Base-by-base conservation (phyloP, 768 basidiomycete species). In the Amanita thiersii region DNA sequence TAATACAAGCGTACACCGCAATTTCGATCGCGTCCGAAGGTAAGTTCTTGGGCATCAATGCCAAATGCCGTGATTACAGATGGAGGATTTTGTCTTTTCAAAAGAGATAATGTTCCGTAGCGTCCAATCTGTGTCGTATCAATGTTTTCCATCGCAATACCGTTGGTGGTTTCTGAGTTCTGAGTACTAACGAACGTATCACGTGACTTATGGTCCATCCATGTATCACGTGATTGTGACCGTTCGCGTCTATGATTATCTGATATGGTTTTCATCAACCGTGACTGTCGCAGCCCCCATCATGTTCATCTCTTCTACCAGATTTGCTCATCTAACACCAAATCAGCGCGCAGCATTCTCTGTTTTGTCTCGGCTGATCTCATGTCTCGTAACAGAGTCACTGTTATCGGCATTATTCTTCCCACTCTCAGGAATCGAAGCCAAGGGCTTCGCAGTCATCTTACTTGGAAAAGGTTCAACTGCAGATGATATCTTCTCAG, bases 1-100 rank as follows among this genome's bases (percentile, higher is more conserved):
- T 86, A 86, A 56, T 85, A 86, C 26, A 87, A 61, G 30, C 85
- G 64, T 14, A 87, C 75, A 46, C 76, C 70, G 54, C 84, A 86
- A 0, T 58, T 56, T 0, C 69, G 68, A 52, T 80, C 77, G 45
- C 80, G 69, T 34, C 85, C 84, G 58, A 87, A 77, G 0, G 83
- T 81, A 38, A 85, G 63, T 39, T 73, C 65, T 15, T 76, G 69
- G 3, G 75, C 68, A 60, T 87, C 84, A 50, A 87, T 77, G 3
- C 84, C 84, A 47, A 81, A 87, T 1, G 80, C 68, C 1, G 84
- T 79, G 18, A 85, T 61, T 6, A 73, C 61, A 0, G 60, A 57
- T 39, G 66, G 58, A 1, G 64, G 57, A 15, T 72, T 68, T 34
- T 60, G 63, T 9, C 65, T 62, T 50, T 80, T 82, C 57, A 85